Conservation (phyloP, 495 filamentous ascomycete genomes). For the Penicillium egyptiacum region DNA sequence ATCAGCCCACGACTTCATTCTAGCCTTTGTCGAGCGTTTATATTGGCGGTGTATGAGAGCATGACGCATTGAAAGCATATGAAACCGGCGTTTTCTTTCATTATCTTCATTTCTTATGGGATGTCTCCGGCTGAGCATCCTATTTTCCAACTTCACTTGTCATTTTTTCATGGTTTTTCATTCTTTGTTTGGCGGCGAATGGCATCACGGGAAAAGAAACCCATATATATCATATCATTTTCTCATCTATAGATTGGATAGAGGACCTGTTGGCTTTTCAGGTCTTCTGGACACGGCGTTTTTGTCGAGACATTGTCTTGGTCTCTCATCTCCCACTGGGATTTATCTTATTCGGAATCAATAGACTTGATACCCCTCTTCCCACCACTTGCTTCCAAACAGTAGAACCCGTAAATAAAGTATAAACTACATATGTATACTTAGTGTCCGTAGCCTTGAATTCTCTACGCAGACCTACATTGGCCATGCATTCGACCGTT, state of each 20-base stretch:
- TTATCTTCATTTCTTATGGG: neutral
- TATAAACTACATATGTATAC: neutral
- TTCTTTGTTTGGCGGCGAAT: conserved; percentile 4
- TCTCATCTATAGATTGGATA: conserved; percentile 19
- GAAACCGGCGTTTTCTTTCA: conserved; percentile 32
- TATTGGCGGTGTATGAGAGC: conserved; percentile 38
- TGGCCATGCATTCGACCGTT: neutral
- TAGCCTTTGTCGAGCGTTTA: conserved; percentile 28
- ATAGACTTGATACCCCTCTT: conserved; percentile 35
- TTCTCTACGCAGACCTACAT: neutral
- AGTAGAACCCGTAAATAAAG: neutral
- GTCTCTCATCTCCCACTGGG: conserved; percentile 3
- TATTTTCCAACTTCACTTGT: conserved; percentile 4
- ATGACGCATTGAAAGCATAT: conserved; percentile 36
- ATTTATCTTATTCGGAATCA: conserved; percentile 16
- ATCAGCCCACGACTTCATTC: conserved; percentile 24
- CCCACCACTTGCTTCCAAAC: neutral
- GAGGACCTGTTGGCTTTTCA: neutral
- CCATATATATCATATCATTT: conserved; percentile 15
- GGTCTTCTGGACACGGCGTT: conserved; percentile 11
- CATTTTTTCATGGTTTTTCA: conserved; percentile 4
- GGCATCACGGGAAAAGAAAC: conserved; percentile 10
- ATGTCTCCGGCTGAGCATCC: conserved; percentile 6
- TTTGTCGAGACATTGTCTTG: conserved; percentile 8
- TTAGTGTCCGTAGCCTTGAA: neutral